phyloP scores from a whole-genome alignment of 768 basidiomycete genomes.

The Floccularia luteovirens region DNA sequence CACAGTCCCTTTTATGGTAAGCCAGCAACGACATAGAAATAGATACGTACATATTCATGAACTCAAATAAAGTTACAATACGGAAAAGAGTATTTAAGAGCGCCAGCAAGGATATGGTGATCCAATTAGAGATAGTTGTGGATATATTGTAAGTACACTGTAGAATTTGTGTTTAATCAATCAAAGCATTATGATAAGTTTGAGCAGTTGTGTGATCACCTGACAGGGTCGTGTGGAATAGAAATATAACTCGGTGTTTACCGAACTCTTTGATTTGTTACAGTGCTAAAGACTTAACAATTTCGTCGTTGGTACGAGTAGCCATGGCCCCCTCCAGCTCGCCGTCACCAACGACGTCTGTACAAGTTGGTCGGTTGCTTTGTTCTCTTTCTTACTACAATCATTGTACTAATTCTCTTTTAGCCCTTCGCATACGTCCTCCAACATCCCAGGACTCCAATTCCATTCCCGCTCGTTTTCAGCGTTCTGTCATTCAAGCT shows the following conservation, averaged over 20 bases:
- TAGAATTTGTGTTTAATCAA: too few species aligned
- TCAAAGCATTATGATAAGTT: too few species aligned
- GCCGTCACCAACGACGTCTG: slow-evolving; percentile 74
- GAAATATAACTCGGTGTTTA: slow-evolving; percentile 23
- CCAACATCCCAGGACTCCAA: slow-evolving; percentile 75
- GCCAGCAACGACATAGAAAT: too few species aligned
- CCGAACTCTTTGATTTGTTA: slow-evolving; percentile 26
- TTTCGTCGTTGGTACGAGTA: slow-evolving; percentile 26
- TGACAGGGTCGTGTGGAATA: slow-evolving; percentile 16
- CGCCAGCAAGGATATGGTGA: too few species aligned
- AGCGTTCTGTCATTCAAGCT: slow-evolving; percentile 81
- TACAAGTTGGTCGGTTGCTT: slow-evolving; percentile 82
- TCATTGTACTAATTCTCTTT: slow-evolving; percentile 11
- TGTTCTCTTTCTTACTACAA: slow-evolving; percentile 1
- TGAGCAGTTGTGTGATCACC: too few species aligned
- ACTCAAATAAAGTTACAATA: too few species aligned
- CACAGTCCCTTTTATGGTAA: too few species aligned
- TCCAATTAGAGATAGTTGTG: too few species aligned
- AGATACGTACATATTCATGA: too few species aligned
- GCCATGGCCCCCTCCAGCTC: slow-evolving; percentile 72
- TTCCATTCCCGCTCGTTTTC: slow-evolving; percentile 91
- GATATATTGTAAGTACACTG: too few species aligned
- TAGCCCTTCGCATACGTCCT: slow-evolving; percentile 87
- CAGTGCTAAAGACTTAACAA: slow-evolving; percentile 12
- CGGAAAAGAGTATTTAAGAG: too few species aligned